Percentiles rank a stretch among this genome's conserved stretches.
These are phyloP conservation scores for Cucurbitaria berberidis DNA, from an alignment of 2,329 filamentous ascomycete species.

Conservation along the genomic window DNA sequence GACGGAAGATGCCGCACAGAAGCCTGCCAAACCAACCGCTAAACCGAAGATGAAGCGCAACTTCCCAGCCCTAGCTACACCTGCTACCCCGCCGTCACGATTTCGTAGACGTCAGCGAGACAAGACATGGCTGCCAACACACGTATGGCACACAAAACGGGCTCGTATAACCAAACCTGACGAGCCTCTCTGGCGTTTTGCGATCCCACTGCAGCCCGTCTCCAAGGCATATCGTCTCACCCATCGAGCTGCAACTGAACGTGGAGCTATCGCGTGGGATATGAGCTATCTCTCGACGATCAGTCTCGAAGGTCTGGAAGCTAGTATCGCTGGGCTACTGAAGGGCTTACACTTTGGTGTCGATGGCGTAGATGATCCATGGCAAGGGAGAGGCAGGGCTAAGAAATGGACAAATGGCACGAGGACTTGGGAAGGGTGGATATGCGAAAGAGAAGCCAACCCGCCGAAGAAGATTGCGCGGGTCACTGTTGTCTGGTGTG, in stretches of 20 bases:
- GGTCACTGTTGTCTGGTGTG: conserved; percentile 76
- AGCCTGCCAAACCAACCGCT: conserved; percentile 16
- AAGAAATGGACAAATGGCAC: conserved; percentile 73
- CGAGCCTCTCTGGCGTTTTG: conserved; percentile 87
- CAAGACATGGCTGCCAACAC: conserved; percentile 95
- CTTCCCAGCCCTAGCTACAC: conserved; percentile 72
- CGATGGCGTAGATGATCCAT: conserved; percentile 59
- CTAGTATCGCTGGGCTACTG: conserved; percentile 70
- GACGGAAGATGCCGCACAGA: conserved; percentile 6
- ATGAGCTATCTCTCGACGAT: conserved; percentile 93
- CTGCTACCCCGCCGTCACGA: conserved; percentile 66
- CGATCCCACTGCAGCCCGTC: conserved; percentile 81
- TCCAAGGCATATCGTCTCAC: conserved; percentile 89
- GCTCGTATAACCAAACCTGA: conserved; percentile 84
- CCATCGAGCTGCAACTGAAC: conserved; percentile 76
- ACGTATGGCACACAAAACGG: conserved; percentile 91
- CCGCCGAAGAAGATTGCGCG: conserved; percentile 69
- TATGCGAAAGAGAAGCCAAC: conserved; percentile 61
- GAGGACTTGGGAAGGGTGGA: conserved; percentile 63
- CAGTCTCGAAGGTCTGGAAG: conserved; percentile 70
- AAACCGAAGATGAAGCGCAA: conserved; percentile 66
- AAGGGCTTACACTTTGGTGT: conserved; percentile 65
- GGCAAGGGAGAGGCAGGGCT: conserved; percentile 60
- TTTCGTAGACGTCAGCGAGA: conserved; percentile 84
- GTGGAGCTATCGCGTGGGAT: conserved; percentile 87